Conservation (phyloP, 768 basidiomycete species). For the Tricholoma sp. region DNA sequence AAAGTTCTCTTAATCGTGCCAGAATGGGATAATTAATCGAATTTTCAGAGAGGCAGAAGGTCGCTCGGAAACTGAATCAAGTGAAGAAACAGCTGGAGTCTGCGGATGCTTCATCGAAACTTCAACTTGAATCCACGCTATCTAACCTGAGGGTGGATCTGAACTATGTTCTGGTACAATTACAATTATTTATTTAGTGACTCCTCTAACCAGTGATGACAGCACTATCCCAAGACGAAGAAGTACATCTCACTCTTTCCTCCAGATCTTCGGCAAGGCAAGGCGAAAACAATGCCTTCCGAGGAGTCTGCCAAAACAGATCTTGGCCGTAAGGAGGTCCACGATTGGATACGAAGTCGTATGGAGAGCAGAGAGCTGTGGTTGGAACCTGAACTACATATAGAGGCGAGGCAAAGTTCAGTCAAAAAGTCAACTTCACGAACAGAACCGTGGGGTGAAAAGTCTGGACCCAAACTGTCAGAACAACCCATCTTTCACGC, state of each 20-base stretch:
- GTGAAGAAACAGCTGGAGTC: conserved; percentile 48
- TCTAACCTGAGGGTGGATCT: conserved; percentile 74
- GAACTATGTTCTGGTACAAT: conserved; percentile 77
- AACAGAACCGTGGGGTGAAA: conserved; percentile 4
- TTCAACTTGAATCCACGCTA: conserved; percentile 44
- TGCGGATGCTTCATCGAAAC: conserved; percentile 30
- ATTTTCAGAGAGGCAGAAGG: conserved; percentile 76
- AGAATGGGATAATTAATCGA: not conserved
- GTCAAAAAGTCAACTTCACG: conserved; percentile 4
- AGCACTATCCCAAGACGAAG: conserved; percentile 81
- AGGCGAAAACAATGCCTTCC: conserved; percentile 14
- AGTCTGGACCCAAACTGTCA: conserved; percentile 5
- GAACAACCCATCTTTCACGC: not conserved
- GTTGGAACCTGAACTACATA: conserved; percentile 51
- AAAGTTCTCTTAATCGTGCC: conserved; percentile 12
- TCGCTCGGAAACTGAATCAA: conserved; percentile 70
- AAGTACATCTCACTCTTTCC: conserved; percentile 93
- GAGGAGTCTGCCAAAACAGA: conserved; percentile 23
- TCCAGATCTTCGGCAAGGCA: conserved; percentile 47
- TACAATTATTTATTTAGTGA: not conserved
- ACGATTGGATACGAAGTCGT: conserved; percentile 48
- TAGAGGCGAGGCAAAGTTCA: conserved; percentile 16
- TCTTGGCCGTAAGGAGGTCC: conserved; percentile 56
- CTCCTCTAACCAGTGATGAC: not conserved
- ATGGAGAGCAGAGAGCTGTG: conserved; percentile 60